These are phyloP conservation scores for Lactarius hengduanensis DNA, from an alignment of 768 basidiomycete species.

Conservation along the genomic window DNA sequence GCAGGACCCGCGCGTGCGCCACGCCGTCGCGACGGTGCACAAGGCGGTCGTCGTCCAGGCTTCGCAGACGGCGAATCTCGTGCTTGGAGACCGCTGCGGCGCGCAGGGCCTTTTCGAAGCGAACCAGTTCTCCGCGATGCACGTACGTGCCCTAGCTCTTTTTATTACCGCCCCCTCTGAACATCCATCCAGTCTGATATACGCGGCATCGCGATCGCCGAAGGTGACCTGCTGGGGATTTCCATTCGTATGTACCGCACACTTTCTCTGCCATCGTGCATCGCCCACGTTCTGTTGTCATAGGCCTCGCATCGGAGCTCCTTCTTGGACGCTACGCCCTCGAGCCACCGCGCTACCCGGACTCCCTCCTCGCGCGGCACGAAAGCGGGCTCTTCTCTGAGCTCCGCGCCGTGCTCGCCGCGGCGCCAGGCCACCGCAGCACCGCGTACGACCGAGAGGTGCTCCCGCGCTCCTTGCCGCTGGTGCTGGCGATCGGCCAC, in stretches of 20 bases:
- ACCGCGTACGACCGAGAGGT: slow-evolving; percentile 51
- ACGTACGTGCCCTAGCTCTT: slow-evolving; percentile 33
- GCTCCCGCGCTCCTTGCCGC: slow-evolving; percentile 52
- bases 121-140: slow-evolving; percentile 38
- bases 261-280: slow-evolving; percentile 28
- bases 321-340: slow-evolving; percentile 52
- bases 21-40: slow-evolving; percentile 35
- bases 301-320: slow-evolving; percentile 57
- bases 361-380: slow-evolving; percentile 55
- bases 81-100: slow-evolving; percentile 41
- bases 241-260: slow-evolving; percentile 38
- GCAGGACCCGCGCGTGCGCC: slow-evolving; percentile 30
- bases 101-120: slow-evolving; percentile 44
- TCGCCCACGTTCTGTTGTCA: slow-evolving; percentile 35
- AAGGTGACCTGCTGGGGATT: slow-evolving; percentile 45
- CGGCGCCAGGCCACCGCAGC: slow-evolving; percentile 42
- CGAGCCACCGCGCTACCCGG: slow-evolving; percentile 43
- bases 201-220: slow-evolving; percentile 44
- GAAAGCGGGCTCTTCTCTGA: slow-evolving; percentile 38
- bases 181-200: slow-evolving; percentile 36
- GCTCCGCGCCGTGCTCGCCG: slow-evolving; percentile 24
- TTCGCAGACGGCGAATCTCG: slow-evolving; percentile 27
- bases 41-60: slow-evolving; percentile 36
- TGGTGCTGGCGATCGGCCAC: slow-evolving; percentile 61
- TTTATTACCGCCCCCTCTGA: not conserved